Conservation (phyloP, 1,284 basidiomycete genomes). For the Ustilago nuda region DNA sequence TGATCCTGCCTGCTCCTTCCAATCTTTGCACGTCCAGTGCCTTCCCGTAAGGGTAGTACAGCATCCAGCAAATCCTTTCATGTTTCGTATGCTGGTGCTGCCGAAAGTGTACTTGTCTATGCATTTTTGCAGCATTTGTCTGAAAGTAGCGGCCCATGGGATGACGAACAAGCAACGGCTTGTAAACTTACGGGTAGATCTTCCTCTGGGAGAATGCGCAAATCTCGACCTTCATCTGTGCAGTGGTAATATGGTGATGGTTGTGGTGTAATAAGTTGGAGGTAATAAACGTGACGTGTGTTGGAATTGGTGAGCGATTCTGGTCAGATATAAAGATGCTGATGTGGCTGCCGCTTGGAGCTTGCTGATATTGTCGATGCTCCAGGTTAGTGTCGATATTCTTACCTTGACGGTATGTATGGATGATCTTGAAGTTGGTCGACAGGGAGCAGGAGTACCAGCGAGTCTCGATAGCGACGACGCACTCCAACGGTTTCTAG, state of each 20-base stretch:
- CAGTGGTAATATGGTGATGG: constrained; percentile 1
- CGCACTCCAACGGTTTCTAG: neutral
- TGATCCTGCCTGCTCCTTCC: neutral
- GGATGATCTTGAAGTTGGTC: constrained; percentile 43
- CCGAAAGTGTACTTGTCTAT: constrained; percentile 8
- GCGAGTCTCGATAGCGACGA: constrained; percentile 1
- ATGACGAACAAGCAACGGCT: constrained; percentile 9
- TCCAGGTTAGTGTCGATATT: constrained; percentile 8
- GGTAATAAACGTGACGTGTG: constrained; percentile 6
- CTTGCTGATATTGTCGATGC: constrained; percentile 19
- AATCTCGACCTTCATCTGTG: constrained; percentile 69
- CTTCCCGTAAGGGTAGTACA: neutral
- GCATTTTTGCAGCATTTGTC: neutral
- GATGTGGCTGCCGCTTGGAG: neutral
- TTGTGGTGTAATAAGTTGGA: constrained; percentile 5
- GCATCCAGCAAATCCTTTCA: neutral
- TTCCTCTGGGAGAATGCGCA: constrained; percentile 69
- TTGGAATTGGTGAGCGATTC: constrained; percentile 25
- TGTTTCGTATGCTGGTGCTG: neutral
- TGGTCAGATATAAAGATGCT: constrained; percentile 12
- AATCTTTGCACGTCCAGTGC: neutral
- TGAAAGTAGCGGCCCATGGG: constrained; percentile 16
- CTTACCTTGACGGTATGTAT: constrained; percentile 52
- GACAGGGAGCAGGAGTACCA: constrained; percentile 28
- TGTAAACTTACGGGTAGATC: constrained; percentile 68